Percentiles rank a stretch among this genome's conserved stretches.
phyloP scores from a whole-genome alignment of 139 green algal species.

The Haematococcus lacustris region DNA sequence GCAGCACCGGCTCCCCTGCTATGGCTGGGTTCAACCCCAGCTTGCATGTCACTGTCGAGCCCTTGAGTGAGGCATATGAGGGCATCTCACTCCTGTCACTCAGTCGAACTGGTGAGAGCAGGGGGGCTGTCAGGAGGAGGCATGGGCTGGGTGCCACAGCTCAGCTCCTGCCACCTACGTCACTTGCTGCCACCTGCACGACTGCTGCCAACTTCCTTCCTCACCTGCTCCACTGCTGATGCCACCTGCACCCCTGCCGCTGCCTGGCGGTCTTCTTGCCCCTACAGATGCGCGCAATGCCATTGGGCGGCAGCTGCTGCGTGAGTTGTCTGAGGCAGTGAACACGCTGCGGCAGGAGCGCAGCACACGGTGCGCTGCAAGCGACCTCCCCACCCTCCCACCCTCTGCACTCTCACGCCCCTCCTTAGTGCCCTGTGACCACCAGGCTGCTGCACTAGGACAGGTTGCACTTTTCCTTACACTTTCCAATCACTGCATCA shows the following conservation, averaged over 20 bases:
- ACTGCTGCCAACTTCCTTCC: neutral
- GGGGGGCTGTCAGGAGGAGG: neutral
- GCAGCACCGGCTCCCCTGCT: neutral
- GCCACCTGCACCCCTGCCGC: neutral
- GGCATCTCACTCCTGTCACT: constrained; percentile 63
- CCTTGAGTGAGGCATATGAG: constrained; percentile 42
- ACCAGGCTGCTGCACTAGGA: too few species aligned
- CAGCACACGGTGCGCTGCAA: constrained; percentile 59
- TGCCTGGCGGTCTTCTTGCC: neutral
- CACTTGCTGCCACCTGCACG: neutral
- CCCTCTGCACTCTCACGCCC: too few species aligned
- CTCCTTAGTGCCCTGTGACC: too few species aligned
- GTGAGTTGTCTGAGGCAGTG: constrained; percentile 56
- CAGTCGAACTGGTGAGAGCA: neutral
- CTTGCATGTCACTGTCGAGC: constrained; percentile 52
- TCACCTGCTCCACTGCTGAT: neutral
- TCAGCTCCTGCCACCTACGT: too few species aligned
- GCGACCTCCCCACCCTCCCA: too few species aligned
- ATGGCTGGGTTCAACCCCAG: neutral
- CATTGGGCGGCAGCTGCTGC: constrained; percentile 62
- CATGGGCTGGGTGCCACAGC: neutral
- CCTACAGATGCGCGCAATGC: constrained; percentile 60
- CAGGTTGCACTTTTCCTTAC: too few species aligned
- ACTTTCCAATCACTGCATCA: too few species aligned
- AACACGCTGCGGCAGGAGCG: constrained; percentile 50